Evolutionary conservation across 441 rosid genomes (phyloP), one percentile per base, ranked within the genome.

Genomic region (Erysimum cheiri): DNA sequence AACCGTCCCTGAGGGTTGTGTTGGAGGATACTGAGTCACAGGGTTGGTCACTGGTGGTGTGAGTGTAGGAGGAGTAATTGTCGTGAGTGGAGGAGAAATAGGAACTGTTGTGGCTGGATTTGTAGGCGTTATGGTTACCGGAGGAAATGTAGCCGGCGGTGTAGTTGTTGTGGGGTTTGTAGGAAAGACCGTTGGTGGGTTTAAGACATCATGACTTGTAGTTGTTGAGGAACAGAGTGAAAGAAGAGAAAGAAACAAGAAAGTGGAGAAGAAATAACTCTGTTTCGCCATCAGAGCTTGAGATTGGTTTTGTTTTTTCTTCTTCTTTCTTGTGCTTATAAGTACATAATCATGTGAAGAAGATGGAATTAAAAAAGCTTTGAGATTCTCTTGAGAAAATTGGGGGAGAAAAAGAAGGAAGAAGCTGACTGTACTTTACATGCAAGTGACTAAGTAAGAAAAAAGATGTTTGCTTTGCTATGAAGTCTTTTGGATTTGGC

Each of bases 21-120:
- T 82, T 19, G 90, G 60, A 15, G 97, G 89, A 72, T 86, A 86
- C 28, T 90, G 85, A 8, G 95, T 88, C 26, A 81, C 97, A 0
- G 98, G 98, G 64, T 88, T 93, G 40, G 89, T 88, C 35, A 87
- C 81, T 14, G 82, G 82, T 28, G 87, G 87, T 54, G 96, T 89
- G 47, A 80, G 84, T n/a, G 83, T 69, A 39, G 78, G 26, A 39
- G 71, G 80, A 29, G 68, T 63, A 37, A 64, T 22, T 40, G 48
- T 39, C 43, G 77, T 68, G 47, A 72, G 72, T 14, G 70, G 77
- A 33, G 89, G 88, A 60, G 74, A 66, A 19, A 76, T 41, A 70
- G 78, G 78, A 67, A 53, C 43, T 48, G 70, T 17, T 12, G 88
- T 64, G 1, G 79, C 83, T 22, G 96, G 92, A 48, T 79, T 84